Conservation (phyloP, 73 alveolate species). For the Tetrahymena thermophila region DNA sequence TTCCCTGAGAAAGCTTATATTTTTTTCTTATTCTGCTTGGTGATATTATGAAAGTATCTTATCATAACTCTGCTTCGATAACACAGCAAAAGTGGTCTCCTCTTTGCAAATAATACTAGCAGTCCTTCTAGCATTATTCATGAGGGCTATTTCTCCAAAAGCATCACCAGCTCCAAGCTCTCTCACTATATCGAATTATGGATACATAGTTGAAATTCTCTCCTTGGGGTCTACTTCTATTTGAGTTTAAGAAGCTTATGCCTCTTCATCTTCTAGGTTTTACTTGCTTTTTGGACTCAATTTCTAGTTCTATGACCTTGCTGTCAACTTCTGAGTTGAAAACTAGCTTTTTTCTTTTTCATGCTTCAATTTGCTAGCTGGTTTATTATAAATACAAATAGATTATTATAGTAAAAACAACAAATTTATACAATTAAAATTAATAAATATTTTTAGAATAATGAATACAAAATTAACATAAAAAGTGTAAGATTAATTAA, state of each 20-base stretch:
- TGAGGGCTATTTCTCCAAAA: conserved; percentile 94
- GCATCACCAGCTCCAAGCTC: conserved; percentile 72
- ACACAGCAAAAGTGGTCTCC: conserved; percentile 73
- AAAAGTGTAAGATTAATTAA: background rate
- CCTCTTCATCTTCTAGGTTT: background rate
- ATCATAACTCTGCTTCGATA: conserved; percentile 58
- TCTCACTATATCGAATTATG: conserved; percentile 51
- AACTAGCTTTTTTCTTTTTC: background rate
- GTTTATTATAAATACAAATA: background rate
- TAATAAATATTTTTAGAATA: no score
- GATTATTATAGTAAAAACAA: background rate
- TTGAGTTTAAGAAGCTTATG: background rate
- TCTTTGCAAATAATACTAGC: conserved; percentile 85
- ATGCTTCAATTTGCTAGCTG: background rate
- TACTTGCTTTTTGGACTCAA: background rate
- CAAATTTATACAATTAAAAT: no score
- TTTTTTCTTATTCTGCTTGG: background rate
- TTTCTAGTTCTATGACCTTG: background rate
- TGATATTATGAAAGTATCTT: conserved; percentile 33
- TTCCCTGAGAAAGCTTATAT: background rate
- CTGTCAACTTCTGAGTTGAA: background rate
- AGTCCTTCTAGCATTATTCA: conserved; percentile 75
- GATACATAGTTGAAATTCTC: background rate
- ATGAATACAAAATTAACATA: background rate
- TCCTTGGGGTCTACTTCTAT: conserved; percentile 11